Conservation (phyloP, 306 rosid genomes). For the Medicago lupulina region DNA sequence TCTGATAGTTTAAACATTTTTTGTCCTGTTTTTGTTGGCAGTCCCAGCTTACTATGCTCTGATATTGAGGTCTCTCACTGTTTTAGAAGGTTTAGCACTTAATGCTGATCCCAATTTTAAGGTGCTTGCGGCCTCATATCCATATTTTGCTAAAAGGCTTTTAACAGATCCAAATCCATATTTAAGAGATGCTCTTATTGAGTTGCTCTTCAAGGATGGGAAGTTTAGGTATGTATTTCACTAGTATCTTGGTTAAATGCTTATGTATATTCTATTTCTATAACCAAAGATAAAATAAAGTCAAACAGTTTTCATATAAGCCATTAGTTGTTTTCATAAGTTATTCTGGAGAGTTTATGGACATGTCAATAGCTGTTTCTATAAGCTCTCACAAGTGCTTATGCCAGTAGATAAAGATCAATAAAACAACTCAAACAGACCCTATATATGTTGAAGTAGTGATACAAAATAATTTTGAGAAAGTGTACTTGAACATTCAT, state of each 20-base stretch:
- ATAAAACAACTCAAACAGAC: not conserved
- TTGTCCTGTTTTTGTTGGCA: conserved; percentile 49
- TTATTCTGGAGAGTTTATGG: too few species aligned
- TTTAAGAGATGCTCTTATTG: conserved; percentile 92
- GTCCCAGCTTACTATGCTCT: conserved; percentile 94
- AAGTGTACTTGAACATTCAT: conserved; percentile 40
- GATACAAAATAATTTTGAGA: conserved; percentile 32
- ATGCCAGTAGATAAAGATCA: too few species aligned
- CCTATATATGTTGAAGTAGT: not conserved
- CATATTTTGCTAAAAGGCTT: conserved; percentile 91
- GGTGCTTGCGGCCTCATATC: conserved; percentile 96
- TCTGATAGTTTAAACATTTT: conserved; percentile 43
- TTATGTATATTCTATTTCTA: too few species aligned
- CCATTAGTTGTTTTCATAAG: too few species aligned
- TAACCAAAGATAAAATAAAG: too few species aligned
- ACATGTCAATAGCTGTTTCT: too few species aligned
- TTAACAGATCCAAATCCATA: conserved; percentile 93
- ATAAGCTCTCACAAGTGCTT: too few species aligned
- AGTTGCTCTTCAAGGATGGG: conserved; percentile 85
- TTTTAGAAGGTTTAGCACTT: conserved; percentile 91
- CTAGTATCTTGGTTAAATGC: conserved; percentile 3
- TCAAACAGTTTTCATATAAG: too few species aligned
- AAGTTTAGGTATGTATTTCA: conserved; percentile 70
- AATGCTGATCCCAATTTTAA: conserved; percentile 93
- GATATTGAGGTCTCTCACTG: conserved; percentile 91